Conservation (phyloP, 1,284 basidiomycete genomes). For the Mycosarcoma mackinlayi region DNA sequence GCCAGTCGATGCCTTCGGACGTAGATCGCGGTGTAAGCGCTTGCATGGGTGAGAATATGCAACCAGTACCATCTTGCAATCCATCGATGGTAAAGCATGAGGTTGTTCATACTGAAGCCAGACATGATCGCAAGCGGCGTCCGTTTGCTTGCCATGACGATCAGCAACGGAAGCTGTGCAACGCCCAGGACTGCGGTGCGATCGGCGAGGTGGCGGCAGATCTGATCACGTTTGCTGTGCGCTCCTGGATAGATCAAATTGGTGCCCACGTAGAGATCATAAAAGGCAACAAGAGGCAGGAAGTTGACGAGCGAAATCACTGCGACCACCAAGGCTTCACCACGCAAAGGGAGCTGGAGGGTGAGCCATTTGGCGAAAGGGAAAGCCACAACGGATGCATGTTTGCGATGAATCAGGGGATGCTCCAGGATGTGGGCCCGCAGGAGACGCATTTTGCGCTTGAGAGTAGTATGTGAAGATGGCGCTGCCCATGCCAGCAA, state of each 20-base stretch:
- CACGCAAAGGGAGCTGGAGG: slow-evolving; percentile 47
- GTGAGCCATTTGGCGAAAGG: slow-evolving; percentile 30
- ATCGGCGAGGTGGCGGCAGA: slow-evolving; percentile 52
- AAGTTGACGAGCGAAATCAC: slow-evolving; percentile 42
- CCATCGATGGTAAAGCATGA: slow-evolving; percentile 68
- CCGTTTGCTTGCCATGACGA: slow-evolving; percentile 66
- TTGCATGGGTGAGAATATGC: slow-evolving; percentile 60
- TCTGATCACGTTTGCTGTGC: slow-evolving; percentile 27
- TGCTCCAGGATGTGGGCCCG: slow-evolving; percentile 34
- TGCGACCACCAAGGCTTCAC: slow-evolving; percentile 38
- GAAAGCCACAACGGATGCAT: slow-evolving; percentile 24
- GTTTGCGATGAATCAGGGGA: slow-evolving; percentile 19
- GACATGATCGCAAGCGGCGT: slow-evolving; percentile 61
- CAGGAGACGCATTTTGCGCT: slow-evolving; percentile 8
- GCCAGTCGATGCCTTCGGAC: slow-evolving; percentile 3
- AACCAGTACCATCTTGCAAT: slow-evolving; percentile 59
- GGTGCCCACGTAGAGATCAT: slow-evolving; percentile 19
- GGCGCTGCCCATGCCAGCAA: slow-evolving; percentile 15
- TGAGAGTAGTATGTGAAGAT: not conserved
- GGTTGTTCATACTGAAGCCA: slow-evolving; percentile 57
- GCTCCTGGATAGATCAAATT: slow-evolving; percentile 27
- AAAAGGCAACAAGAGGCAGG: slow-evolving; percentile 43
- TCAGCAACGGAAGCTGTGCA: slow-evolving; percentile 61
- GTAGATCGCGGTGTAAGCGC: slow-evolving; percentile 32
- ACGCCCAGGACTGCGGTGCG: slow-evolving; percentile 59